Percentiles rank a stretch among this genome's conserved stretches.
Conservation (phyloP, 1,139 yeast genomes). For the Debaryomycetaceae sp. region DNA sequence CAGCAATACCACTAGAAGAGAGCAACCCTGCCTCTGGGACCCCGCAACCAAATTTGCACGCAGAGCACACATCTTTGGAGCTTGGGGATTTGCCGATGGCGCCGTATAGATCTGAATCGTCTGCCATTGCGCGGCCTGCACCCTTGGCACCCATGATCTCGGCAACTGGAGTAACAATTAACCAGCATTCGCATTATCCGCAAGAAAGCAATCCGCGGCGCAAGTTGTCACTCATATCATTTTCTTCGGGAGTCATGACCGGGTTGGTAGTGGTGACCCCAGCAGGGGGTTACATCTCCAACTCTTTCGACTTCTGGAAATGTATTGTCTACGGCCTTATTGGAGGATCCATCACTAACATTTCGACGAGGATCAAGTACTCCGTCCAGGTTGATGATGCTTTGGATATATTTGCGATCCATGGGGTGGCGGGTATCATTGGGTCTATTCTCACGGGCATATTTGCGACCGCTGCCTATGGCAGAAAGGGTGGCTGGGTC, state of each 20-base stretch:
- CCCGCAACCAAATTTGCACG: no score
- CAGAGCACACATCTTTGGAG: no score
- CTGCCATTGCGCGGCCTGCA: no score
- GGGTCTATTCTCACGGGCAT: conserved; percentile 43
- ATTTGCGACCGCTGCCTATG: conserved; percentile 31
- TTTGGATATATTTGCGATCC: conserved; percentile 43
- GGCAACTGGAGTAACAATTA: conserved; percentile 1
- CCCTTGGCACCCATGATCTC: neutral
- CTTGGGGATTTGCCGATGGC: no score
- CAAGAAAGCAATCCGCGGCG: conserved; percentile 14
- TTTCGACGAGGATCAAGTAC: conserved; percentile 40
- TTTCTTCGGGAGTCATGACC: conserved; percentile 40
- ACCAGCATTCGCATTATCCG: conserved; percentile 3
- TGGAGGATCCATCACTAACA: conserved; percentile 35
- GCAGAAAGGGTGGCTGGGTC: conserved; percentile 45
- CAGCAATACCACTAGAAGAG: conserved; percentile 26
- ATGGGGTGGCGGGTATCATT: conserved; percentile 41
- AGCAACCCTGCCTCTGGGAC: no score
- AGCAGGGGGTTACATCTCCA: conserved; percentile 41
- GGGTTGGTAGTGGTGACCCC: conserved; percentile 46
- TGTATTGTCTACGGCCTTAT: conserved; percentile 36
- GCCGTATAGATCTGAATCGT: no score
- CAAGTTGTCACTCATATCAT: conserved; percentile 37
- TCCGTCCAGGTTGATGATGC: conserved; percentile 40
- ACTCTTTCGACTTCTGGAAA: conserved; percentile 39